A percentile compares a stretch with the other conserved stretches of the same genome.
Evolutionary conservation across 768 basidiomycete species (phyloP).

Genomic region (Pilatotrama ljubarskyi): DNA sequence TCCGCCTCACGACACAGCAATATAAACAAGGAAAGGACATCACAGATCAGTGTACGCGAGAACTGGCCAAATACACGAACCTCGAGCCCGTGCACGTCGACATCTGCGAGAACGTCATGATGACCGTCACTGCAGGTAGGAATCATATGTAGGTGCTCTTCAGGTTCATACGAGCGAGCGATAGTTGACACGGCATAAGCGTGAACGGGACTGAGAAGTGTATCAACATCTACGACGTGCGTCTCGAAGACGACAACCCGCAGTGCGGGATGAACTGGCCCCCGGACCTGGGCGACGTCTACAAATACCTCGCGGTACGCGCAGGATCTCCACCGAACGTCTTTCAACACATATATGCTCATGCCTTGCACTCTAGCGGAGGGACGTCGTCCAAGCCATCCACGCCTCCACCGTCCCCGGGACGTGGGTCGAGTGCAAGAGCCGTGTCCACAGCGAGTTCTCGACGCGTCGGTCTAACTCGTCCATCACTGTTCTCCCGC

Average conservation of each 20-base stretch:
- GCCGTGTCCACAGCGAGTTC: slow-evolving; percentile 65
- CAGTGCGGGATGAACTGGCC: slow-evolving; percentile 99
- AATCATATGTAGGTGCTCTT: slow-evolving; percentile 6
- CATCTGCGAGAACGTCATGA: slow-evolving; percentile 62
- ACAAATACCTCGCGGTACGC: slow-evolving; percentile 78
- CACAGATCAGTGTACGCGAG: slow-evolving; percentile 59
- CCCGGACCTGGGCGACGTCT: slow-evolving; percentile 74
- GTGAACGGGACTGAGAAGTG: slow-evolving; percentile 73
- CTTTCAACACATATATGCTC: neutral
- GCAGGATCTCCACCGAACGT: no score
- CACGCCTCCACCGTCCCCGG: slow-evolving; percentile 79
- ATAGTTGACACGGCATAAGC: slow-evolving; percentile 44
- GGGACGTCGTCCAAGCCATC: slow-evolving; percentile 77
- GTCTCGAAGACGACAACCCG: slow-evolving; percentile 80
- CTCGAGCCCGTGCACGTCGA: slow-evolving; percentile 54
- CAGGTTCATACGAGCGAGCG: slow-evolving; percentile 23
- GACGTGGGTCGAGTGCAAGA: slow-evolving; percentile 86
- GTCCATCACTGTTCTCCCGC: slow-evolving; percentile 74
- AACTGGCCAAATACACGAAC: slow-evolving; percentile 43
- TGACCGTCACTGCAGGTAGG: slow-evolving; percentile 41
- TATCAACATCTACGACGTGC: slow-evolving; percentile 93
- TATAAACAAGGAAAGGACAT: slow-evolving; percentile 59
- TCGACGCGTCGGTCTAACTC: slow-evolving; percentile 57
- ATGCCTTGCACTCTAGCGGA: slow-evolving; percentile 48
- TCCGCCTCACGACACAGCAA: slow-evolving; percentile 38